Percentiles rank a stretch among this genome's conserved stretches.
Conservation (phyloP, 2,329 filamentous ascomycete genomes). For the Monosporascus sp. region DNA sequence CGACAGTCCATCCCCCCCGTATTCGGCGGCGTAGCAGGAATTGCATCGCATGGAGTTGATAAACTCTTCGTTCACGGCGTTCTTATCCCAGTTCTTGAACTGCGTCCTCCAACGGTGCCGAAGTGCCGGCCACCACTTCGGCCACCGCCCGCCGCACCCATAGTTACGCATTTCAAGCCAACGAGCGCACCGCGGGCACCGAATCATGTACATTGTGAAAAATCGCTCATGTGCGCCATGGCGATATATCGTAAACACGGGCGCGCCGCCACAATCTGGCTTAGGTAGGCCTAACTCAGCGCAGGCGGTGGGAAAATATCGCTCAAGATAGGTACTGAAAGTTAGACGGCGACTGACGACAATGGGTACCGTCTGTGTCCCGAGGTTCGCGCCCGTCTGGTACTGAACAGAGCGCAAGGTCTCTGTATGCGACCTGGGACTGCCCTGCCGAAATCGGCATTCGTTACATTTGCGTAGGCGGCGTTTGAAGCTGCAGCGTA, state of each 20-base stretch:
- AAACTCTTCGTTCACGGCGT: neutral
- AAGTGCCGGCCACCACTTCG: slow-evolving; percentile 2
- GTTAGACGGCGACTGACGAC: too few species aligned
- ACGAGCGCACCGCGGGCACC: slow-evolving; percentile 3
- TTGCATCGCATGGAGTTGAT: neutral
- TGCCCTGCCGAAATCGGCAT: slow-evolving; percentile 3
- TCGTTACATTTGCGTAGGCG: slow-evolving; percentile 8
- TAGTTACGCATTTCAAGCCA: slow-evolving; percentile 7
- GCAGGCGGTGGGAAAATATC: too few species aligned
- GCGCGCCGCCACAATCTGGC: too few species aligned
- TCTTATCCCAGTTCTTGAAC: neutral
- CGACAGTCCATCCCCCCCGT: neutral
- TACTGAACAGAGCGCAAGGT: too few species aligned
- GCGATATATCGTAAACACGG: neutral
- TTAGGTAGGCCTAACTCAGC: too few species aligned
- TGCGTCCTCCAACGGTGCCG: neutral
- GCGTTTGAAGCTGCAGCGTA: slow-evolving; percentile 4
- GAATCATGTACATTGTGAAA: slow-evolving; percentile 9
- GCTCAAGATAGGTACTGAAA: too few species aligned
- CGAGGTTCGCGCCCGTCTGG: neutral
- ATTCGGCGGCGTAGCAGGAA: neutral
- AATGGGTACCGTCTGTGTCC: neutral
- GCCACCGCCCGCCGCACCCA: neutral
- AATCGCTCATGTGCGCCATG: neutral
- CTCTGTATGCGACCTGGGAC: slow-evolving; percentile 1